Conservation (phyloP, 2,329 filamentous ascomycete genomes). For the Thelonectria blattea region DNA sequence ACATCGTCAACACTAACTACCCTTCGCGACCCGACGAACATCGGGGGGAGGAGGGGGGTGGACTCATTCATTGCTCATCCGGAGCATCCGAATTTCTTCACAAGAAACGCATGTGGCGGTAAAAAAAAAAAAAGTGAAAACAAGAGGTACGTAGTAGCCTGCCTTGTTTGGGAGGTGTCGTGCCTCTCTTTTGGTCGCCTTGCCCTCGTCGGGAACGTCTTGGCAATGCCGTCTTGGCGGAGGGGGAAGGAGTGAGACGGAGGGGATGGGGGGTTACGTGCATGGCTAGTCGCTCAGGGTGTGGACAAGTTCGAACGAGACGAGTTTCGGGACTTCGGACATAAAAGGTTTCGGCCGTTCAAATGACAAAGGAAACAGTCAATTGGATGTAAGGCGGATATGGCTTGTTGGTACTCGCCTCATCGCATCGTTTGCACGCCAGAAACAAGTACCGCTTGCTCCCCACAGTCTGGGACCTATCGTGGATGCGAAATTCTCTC, state of each 20-base stretch:
- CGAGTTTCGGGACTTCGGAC: neutral
- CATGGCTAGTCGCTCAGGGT: neutral
- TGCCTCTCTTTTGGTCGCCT: neutral
- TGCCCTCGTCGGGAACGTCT: slow-evolving; percentile 5
- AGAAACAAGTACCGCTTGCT: neutral
- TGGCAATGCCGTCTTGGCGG: too few relatives aligned
- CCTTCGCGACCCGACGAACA: neutral
- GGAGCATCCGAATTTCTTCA: slow-evolving; percentile 41
- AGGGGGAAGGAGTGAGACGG: too few relatives aligned
- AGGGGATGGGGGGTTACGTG: neutral
- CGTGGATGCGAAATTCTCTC: neutral
- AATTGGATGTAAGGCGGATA: neutral
- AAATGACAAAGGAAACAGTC: neutral
- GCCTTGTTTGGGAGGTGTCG: neutral
- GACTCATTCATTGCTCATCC: slow-evolving; percentile 16
- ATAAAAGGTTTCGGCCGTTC: neutral
- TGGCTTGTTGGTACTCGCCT: neutral
- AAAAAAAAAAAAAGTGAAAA: slow-evolving; percentile 15
- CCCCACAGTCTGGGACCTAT: neutral
- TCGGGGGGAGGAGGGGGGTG: slow-evolving; percentile 1
- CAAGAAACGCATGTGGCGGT: neutral
- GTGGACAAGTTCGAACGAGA: neutral
- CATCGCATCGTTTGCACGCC: neutral
- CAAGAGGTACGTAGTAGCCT: slow-evolving; percentile 9
- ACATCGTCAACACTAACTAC: neutral